Evolutionary conservation across 148 eudicot genomes (phyloP).

Genomic region (Arbutus unedo): DNA sequence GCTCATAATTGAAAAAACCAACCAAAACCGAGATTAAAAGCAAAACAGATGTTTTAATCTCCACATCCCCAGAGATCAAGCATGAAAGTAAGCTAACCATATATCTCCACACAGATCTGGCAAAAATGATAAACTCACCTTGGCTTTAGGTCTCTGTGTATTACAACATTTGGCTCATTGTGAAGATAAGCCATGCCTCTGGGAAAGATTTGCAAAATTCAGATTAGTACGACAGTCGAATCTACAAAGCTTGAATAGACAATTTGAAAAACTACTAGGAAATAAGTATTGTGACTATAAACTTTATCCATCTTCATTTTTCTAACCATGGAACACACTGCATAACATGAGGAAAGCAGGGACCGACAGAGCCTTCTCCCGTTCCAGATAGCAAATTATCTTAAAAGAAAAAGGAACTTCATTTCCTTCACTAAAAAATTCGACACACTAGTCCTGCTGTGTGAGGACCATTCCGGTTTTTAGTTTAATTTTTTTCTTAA

Average conservation of each 20-base stretch:
- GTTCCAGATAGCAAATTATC: background rate
- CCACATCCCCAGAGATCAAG: background rate
- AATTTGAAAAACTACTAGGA: constrained; percentile 5
- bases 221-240: constrained; percentile 24
- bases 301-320: background rate
- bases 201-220: constrained; percentile 22
- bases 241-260: constrained; percentile 2
- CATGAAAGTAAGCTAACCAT: background rate
- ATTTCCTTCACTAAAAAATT: background rate
- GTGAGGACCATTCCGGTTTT: no score
- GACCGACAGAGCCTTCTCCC: background rate
- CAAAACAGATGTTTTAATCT: background rate
- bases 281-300: background rate
- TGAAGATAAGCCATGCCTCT: constrained; percentile 99
- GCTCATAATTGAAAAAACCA: background rate
- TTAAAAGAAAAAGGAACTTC: background rate
- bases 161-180: constrained; percentile 89
- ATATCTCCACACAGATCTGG: background rate
- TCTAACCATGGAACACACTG: background rate
- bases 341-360: background rate
- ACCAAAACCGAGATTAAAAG: background rate
- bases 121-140: constrained; percentile 46
- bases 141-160: constrained; percentile 92
- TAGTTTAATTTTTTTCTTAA: no score
- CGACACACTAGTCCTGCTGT: background rate